Evolutionary conservation across 2,329 filamentous ascomycete species (phyloP).

Genomic region (Nothophaeocryptopus gaeumannii): DNA sequence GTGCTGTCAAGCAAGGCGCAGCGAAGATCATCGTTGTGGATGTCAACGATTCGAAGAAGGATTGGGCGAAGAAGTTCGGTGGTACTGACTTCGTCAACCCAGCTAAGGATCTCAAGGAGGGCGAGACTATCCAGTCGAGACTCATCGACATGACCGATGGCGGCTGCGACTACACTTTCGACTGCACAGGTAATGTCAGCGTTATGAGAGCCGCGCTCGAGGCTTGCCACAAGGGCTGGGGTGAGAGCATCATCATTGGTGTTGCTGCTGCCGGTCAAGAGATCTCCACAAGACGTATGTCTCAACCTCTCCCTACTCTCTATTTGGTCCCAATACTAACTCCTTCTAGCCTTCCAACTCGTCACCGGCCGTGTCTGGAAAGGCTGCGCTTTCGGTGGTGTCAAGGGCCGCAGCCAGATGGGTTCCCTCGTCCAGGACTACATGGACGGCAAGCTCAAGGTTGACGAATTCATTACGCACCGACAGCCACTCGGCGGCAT

Average conservation of each 20-base stretch:
- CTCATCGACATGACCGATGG: conserved; percentile 97
- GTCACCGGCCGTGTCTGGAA: conserved; percentile 98
- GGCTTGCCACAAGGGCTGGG: conserved; percentile 99
- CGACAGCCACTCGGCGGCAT: conserved; percentile 78
- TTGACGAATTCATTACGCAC: conserved; percentile 99
- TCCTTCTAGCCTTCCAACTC: conserved; percentile 80
- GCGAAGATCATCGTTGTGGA: conserved; percentile 74
- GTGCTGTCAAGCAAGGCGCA: conserved; percentile 80
- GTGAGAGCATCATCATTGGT: conserved; percentile 95
- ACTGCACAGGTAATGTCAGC: conserved; percentile 94
- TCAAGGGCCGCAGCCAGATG: conserved; percentile 95
- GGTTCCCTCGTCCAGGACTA: conserved; percentile 86
- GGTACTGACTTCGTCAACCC: conserved; percentile 98
- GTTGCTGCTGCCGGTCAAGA: conserved; percentile 95
- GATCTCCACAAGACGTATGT: conserved; percentile 87
- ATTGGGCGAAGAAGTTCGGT: conserved; percentile 90
- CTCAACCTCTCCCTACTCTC: neutral
- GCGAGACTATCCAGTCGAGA: conserved; percentile 83
- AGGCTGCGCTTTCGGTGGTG: conserved; percentile 94
- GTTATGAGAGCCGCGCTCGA: conserved; percentile 96
- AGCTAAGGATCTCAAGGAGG: conserved; percentile 56
- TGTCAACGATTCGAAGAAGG: conserved; percentile 86
- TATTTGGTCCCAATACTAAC: conserved; percentile 9
- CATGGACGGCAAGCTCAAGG: conserved; percentile 84
- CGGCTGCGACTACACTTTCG: conserved; percentile 97